Conservation (phyloP, 2,329 filamentous ascomycete species). For the Nannizziopsis barbatae region DNA sequence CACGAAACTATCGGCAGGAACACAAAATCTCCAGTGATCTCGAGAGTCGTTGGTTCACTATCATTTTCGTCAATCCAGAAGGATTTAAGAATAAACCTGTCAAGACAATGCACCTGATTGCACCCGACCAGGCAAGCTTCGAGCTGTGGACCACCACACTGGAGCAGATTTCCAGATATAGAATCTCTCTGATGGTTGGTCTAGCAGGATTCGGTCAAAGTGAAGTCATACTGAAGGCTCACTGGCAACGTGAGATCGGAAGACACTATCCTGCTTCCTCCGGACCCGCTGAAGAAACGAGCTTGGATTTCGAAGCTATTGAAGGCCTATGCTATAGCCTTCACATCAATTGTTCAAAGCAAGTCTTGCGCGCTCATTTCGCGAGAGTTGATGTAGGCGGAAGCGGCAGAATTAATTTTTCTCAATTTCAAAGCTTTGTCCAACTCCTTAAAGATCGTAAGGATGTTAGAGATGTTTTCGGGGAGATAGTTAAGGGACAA, state of each 20-base stretch:
- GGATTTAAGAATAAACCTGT: slow-evolving; percentile 57
- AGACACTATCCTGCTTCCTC: slow-evolving; percentile 45
- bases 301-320: slow-evolving; percentile 65
- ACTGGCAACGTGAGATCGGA: slow-evolving; percentile 78
- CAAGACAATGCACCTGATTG: slow-evolving; percentile 81
- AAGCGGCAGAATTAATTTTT: slow-evolving; percentile 59
- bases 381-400: slow-evolving; percentile 55
- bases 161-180: slow-evolving; percentile 70
- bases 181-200: slow-evolving; percentile 82
- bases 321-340: slow-evolving; percentile 76
- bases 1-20: slow-evolving; percentile 80
- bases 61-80: slow-evolving; percentile 71
- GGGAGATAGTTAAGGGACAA: slow-evolving; percentile 46
- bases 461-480: slow-evolving; percentile 67
- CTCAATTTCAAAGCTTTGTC: slow-evolving; percentile 75
- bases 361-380: slow-evolving; percentile 64
- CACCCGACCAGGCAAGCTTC: slow-evolving; percentile 60
- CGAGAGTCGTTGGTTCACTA: slow-evolving; percentile 72
- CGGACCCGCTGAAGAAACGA: slow-evolving; percentile 49
- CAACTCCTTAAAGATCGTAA: slow-evolving; percentile 69
- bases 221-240: slow-evolving; percentile 66
- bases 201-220: slow-evolving; percentile 65
- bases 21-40: slow-evolving; percentile 57
- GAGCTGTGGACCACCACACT: slow-evolving; percentile 74
- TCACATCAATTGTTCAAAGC: slow-evolving; percentile 78